phyloP scores from a whole-genome alignment of 179 eudicot genomes.

The Silene vulgaris region DNA sequence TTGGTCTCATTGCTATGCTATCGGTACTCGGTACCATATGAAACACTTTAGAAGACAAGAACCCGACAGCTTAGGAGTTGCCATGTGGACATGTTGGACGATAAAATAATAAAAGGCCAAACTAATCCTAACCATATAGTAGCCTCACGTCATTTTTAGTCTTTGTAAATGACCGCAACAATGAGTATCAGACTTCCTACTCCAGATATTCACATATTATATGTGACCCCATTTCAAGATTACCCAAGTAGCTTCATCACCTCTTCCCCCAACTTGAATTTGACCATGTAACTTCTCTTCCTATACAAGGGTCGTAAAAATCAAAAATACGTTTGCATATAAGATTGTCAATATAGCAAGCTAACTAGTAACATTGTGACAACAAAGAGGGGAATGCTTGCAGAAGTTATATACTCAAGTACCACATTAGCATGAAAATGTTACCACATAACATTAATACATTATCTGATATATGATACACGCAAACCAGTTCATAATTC shows the following conservation, averaged over 20 bases:
- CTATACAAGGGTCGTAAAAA: constrained; percentile 3
- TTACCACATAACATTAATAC: neutral
- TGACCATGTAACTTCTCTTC: neutral
- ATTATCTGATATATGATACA: neutral
- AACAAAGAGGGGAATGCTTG: neutral
- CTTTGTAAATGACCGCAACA: neutral
- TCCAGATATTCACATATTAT: neutral
- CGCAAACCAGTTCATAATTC: too few relatives aligned
- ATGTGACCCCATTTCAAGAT: neutral
- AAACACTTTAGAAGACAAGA: neutral
- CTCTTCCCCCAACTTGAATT: neutral
- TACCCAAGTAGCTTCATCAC: neutral
- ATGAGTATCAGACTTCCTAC: neutral
- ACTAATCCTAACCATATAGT: neutral
- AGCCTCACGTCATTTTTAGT: constrained; percentile 2
- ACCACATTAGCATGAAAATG: neutral
- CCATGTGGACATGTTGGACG: neutral
- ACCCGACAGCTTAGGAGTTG: neutral
- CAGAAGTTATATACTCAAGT: neutral
- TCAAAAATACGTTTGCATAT: neutral
- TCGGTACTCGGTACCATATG: neutral
- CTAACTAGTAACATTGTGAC: neutral
- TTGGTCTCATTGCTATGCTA: constrained; percentile 14
- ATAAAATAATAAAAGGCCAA: neutral
- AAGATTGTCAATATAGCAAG: neutral